Evolutionary conservation across 768 basidiomycete genomes (phyloP), one percentile per base, ranked within the genome.

Genomic region (Boletellus emodensis): DNA sequence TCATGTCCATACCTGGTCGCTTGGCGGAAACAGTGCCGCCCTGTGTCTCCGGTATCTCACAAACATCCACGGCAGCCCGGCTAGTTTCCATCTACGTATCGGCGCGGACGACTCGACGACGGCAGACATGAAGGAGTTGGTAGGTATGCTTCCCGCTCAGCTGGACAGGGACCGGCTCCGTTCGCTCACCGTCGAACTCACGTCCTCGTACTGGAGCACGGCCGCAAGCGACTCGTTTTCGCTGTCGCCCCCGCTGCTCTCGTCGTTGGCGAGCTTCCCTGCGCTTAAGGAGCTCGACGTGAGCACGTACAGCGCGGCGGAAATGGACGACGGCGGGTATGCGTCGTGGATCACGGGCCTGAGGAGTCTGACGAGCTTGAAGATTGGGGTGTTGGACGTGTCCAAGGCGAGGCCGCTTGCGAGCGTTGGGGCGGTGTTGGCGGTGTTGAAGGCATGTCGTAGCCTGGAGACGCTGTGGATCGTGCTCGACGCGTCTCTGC

Each of bases 191-290:
- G 32, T 63, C 45, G 59, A 65, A 35, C 45, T 65, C 38, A 65
- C 61, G 3, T 66, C 62, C 12, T 63, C 64, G 1, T 66, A 66
- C 35, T 66, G 64, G 61, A 57, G 53, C 15, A 53, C 57, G 2
- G 57, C 59, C 0, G 50, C 59, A 3, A 59, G 54, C 48, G 61
- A 65, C 26, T 51, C 61, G 4, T 63, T 63, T 43, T 38, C 40
- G 1, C 63, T 65, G 26, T 54, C 60, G 0, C 13, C 54, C 2
- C 13, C 52, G 10, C 18, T 63, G 15, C 32, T 65, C 0, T 33
- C 49, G 5, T 52, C 61, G 7, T 32, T 66, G 9, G 30, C 54
- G 0, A 46, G 38, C 1, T 65, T 65, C 41, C 39, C 54, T 0
- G 53, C 39, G 2, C 18, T 65, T 20, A 49, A 41, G 9, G 56